Evolutionary conservation across 768 basidiomycete genomes (phyloP).

Genomic region (Mycena galericulata): DNA sequence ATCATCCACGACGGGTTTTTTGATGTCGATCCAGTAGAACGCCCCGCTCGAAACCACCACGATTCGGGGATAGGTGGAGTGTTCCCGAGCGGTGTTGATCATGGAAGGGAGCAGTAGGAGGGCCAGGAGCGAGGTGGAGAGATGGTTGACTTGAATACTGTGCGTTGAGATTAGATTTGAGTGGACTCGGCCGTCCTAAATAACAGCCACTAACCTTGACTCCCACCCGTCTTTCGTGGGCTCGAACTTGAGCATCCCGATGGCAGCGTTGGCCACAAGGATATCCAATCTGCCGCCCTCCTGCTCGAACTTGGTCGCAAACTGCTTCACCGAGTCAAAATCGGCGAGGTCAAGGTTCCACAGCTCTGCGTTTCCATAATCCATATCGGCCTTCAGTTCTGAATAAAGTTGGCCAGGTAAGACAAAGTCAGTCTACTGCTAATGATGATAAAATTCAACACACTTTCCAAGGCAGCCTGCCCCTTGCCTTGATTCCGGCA

Average conservation of each 20-base stretch:
- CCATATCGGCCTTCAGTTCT: constrained; percentile 41
- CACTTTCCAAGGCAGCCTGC: constrained; percentile 18
- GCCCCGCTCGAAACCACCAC: constrained; percentile 41
- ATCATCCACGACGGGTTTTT: neutral
- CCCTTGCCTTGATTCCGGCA: constrained; percentile 22
- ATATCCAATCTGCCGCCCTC: constrained; percentile 26
- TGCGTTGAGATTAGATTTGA: neutral
- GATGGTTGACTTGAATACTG: constrained; percentile 48
- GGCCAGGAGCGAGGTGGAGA: constrained; percentile 43
- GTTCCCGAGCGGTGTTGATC: constrained; percentile 32
- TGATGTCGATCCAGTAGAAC: constrained; percentile 27
- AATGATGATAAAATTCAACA: neutral
- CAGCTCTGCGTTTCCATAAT: constrained; percentile 41
- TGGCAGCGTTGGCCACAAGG: constrained; percentile 28
- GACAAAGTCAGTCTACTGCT: neutral
- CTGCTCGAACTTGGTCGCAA: constrained; percentile 39
- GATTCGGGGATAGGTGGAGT: constrained; percentile 22
- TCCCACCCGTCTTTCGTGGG: constrained; percentile 21
- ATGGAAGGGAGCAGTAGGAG: constrained; percentile 45
- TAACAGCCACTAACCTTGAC: neutral
- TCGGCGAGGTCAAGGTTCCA: constrained; percentile 45
- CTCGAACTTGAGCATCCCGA: neutral
- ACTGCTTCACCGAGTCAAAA: constrained; percentile 43
- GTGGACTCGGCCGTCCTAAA: no score
- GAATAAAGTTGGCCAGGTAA: no score